Evolutionary conservation across 2,329 filamentous ascomycete species (phyloP).

Genomic region (Beauveria pseudobassiana): DNA sequence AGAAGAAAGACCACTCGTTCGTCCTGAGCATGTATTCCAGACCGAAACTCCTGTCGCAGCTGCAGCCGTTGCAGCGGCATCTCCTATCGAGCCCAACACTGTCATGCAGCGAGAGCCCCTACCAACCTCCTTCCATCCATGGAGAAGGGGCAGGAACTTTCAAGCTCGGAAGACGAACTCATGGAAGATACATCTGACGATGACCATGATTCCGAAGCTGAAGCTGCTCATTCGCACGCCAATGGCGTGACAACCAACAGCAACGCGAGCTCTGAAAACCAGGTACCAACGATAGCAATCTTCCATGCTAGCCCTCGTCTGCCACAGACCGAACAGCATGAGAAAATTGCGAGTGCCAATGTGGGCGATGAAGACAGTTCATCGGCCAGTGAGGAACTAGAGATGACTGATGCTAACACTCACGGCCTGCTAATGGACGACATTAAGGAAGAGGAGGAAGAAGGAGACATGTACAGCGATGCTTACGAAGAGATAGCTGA

Average conservation of each 20-base stretch:
- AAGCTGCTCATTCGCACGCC: slow-evolving; percentile 10
- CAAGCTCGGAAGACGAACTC: slow-evolving; percentile 25
- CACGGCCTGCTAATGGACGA: slow-evolving; percentile 23
- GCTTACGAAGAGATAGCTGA: slow-evolving; percentile 68
- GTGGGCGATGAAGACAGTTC: slow-evolving; percentile 31
- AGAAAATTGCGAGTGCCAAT: slow-evolving; percentile 36
- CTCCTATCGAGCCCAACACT: slow-evolving; percentile 16
- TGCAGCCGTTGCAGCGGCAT: slow-evolving; percentile 6
- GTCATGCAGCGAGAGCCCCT: slow-evolving; percentile 44
- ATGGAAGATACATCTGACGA: slow-evolving; percentile 14
- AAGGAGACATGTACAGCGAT: slow-evolving; percentile 60
- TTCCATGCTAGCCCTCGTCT: slow-evolving; percentile 35
- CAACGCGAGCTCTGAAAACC: neutral
- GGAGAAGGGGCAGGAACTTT: slow-evolving; percentile 54
- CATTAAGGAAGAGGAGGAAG: slow-evolving; percentile 37
- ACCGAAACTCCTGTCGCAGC: neutral
- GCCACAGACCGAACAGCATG: slow-evolving; percentile 11
- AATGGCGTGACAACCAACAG: neutral
- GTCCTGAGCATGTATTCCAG: slow-evolving; percentile 36
- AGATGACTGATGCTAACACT: slow-evolving; percentile 9
- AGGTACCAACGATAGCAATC: slow-evolving; percentile 37
- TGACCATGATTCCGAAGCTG: neutral
- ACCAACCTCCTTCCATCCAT: slow-evolving; percentile 64
- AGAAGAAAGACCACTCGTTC: slow-evolving; percentile 51
- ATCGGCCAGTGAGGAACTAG: slow-evolving; percentile 3